phyloP scores from a whole-genome alignment of 2,329 filamentous ascomycete genomes.

The Nothopassalora personata region DNA sequence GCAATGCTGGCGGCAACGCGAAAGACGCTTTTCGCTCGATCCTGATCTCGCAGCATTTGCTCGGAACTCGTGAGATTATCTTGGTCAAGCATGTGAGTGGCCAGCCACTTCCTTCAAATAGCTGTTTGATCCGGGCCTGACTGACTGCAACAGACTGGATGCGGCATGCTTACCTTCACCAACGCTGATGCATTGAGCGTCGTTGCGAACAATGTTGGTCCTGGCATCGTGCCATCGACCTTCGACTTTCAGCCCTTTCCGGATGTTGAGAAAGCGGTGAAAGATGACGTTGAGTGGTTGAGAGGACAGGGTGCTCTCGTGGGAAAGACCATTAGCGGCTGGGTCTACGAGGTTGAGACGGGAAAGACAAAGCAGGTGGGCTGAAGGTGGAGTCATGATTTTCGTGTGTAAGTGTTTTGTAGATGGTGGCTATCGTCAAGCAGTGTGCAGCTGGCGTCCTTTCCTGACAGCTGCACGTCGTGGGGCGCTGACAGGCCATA shows the following conservation, averaged over 20 bases:
- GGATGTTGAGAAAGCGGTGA: slow-evolving; percentile 59
- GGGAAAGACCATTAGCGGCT: slow-evolving; percentile 61
- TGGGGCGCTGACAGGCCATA: too few species aligned
- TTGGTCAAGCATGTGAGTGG: slow-evolving; percentile 52
- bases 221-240: slow-evolving; percentile 11
- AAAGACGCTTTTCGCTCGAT: slow-evolving; percentile 67
- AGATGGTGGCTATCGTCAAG: too few species aligned
- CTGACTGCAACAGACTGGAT: slow-evolving; percentile 52
- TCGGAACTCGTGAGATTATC: slow-evolving; percentile 70
- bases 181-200: slow-evolving; percentile 52
- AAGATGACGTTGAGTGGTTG: slow-evolving; percentile 61
- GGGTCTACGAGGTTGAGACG: slow-evolving; percentile 73
- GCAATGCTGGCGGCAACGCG: slow-evolving; percentile 53
- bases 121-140: not conserved
- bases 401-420: too few species aligned
- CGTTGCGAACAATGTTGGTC: slow-evolving; percentile 51
- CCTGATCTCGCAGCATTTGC: slow-evolving; percentile 71
- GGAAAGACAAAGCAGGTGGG: slow-evolving; percentile 54
- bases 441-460: too few species aligned
- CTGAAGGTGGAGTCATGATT: slow-evolving; percentile 18
- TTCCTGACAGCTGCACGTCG: too few species aligned
- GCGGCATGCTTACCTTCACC: slow-evolving; percentile 66
- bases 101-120: not conserved
- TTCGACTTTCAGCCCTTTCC: slow-evolving; percentile 60
- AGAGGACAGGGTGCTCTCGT: slow-evolving; percentile 56